These are phyloP conservation scores for Climacium dendroides DNA, from an alignment of 225 moss, liverwort and hornwort species.

Conservation along the genomic window DNA sequence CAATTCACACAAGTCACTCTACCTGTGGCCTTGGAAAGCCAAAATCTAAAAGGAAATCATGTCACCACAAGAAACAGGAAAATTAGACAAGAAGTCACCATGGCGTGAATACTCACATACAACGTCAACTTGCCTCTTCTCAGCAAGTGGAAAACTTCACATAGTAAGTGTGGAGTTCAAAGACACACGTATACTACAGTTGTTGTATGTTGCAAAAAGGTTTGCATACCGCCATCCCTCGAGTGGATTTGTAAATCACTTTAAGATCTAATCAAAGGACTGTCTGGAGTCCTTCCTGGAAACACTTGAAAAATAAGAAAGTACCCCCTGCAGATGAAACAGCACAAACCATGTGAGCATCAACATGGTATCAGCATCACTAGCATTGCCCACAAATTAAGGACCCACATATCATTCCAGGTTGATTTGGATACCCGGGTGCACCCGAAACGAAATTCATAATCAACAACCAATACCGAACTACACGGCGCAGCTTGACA, in stretches of 20 bases:
- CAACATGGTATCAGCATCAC: not conserved
- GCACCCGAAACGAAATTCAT: not conserved
- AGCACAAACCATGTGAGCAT: not conserved
- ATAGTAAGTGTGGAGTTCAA: not conserved
- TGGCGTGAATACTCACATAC: no score
- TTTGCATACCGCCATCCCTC: rapidly evolving
- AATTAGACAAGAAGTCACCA: rapidly evolving
- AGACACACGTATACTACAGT: not conserved
- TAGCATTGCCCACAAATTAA: not conserved
- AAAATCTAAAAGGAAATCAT: not conserved
- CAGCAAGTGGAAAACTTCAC: no score
- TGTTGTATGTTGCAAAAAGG: not conserved
- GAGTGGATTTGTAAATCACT: not conserved
- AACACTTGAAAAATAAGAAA: not conserved
- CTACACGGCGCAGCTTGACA: not conserved
- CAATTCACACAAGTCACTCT: no score
- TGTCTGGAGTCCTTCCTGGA: not conserved
- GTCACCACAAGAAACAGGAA: no score
- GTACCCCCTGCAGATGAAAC: not conserved
- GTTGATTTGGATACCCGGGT: not conserved
- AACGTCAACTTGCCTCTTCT: no score
- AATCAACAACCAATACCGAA: not conserved
- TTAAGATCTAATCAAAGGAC: not conserved
- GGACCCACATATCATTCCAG: not conserved
- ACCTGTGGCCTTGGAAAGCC: rapidly evolving